Percentiles rank a stretch among this genome's conserved stretches.
phyloP scores from a whole-genome alignment of 2,329 filamentous ascomycete genomes.

The Microdochium bolleyi region DNA sequence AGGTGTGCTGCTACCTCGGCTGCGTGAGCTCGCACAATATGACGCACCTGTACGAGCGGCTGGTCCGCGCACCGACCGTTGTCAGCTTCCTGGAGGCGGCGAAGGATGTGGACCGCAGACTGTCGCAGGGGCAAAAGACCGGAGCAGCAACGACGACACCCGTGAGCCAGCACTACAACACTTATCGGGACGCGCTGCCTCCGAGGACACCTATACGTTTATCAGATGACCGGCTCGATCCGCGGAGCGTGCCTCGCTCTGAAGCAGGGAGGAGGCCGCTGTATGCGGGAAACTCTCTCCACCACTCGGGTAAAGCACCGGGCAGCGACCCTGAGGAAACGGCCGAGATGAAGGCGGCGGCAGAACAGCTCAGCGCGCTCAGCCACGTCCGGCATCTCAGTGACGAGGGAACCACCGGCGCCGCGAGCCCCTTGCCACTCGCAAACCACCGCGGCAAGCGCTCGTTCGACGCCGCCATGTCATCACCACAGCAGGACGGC shows the following conservation, averaged over 20 bases:
- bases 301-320: not conserved
- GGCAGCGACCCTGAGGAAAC: conserved; percentile 41
- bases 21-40: conserved; percentile 62
- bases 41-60: conserved; percentile 53
- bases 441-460: not conserved
- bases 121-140: conserved; percentile 46
- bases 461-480: not conserved
- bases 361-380: conserved; percentile 57
- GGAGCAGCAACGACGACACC: conserved; percentile 32
- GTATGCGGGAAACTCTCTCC: not conserved
- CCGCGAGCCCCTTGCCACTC: not conserved
- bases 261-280: conserved; percentile 7
- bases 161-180: conserved; percentile 6
- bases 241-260: conserved; percentile 14
- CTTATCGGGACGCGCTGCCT: conserved; percentile 6
- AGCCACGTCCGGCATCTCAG: conserved; percentile 53
- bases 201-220: conserved; percentile 20
- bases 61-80: conserved; percentile 43
- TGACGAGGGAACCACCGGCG: conserved; percentile 26
- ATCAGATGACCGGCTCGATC: conserved; percentile 15
- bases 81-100: conserved; percentile 34
- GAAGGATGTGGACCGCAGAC: conserved; percentile 49
- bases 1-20: conserved; percentile 58
- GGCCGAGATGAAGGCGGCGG: conserved; percentile 62
- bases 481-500: not conserved